Evolutionary conservation across 805 yeast species (phyloP).

Genomic region (Spathaspora girioi): DNA sequence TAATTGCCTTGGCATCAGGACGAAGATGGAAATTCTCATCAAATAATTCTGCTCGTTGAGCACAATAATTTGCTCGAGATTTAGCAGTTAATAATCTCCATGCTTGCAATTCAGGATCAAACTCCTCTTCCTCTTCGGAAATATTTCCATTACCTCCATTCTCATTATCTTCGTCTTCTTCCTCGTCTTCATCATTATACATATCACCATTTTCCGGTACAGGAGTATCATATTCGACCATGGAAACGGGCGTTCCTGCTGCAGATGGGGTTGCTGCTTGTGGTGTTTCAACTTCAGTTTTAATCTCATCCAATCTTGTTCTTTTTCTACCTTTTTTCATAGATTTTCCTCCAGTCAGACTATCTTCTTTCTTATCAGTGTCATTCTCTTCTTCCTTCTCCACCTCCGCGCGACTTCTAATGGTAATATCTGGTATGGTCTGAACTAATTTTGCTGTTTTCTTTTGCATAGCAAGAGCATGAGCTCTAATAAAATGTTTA

Average conservation of each 20-base stretch:
- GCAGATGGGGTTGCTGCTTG: slow-evolving; percentile 12
- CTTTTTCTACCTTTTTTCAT: slow-evolving; percentile 41
- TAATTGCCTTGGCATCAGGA: slow-evolving; percentile 63
- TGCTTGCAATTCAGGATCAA: slow-evolving; percentile 72
- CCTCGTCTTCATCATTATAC: slow-evolving; percentile 10
- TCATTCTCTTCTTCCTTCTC: slow-evolving; percentile 54
- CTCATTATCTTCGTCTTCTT: slow-evolving; percentile 5
- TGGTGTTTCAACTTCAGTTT: slow-evolving; percentile 24
- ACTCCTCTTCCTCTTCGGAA: slow-evolving; percentile 44
- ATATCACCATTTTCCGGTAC: slow-evolving; percentile 7
- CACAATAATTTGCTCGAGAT: slow-evolving; percentile 71
- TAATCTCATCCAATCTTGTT: slow-evolving; percentile 31
- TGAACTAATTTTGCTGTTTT: slow-evolving; percentile 74
- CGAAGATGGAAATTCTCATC: slow-evolving; percentile 53
- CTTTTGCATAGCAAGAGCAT: slow-evolving; percentile 95
- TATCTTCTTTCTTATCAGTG: slow-evolving; percentile 14
- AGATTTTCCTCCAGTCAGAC: slow-evolving; percentile 32
- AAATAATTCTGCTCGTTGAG: slow-evolving; percentile 64
- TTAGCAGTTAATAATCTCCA: slow-evolving; percentile 86
- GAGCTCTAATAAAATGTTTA: slow-evolving; percentile 81
- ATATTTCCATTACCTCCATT: slow-evolving; percentile 11
- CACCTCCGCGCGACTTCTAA: slow-evolving; percentile 68
- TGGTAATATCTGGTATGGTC: slow-evolving; percentile 81
- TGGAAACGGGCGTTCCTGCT: slow-evolving; percentile 11
- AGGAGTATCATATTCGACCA: slow-evolving; percentile 10